Evolutionary conservation across 805 yeast species (phyloP).

Genomic region (Kodamaea neixiangensis): DNA sequence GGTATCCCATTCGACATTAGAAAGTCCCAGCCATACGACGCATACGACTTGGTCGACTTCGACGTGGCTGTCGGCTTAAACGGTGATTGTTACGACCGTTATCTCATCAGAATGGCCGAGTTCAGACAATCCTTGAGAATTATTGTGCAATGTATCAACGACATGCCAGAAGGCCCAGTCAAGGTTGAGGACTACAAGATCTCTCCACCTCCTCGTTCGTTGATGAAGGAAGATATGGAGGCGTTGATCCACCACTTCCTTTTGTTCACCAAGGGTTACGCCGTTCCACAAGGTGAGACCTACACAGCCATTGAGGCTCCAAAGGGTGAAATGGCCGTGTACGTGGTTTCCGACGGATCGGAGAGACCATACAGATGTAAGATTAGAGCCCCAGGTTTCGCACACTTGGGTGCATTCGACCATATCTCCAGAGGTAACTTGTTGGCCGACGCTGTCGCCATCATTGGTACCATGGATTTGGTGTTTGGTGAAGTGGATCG

Average conservation of each 20-base stretch:
- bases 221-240: constrained; percentile 93
- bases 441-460: constrained; percentile 90
- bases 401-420: constrained; percentile 87
- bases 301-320: constrained; percentile 93
- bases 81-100: constrained; percentile 92
- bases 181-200: constrained; percentile 89
- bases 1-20: constrained; percentile 87
- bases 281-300: constrained; percentile 89
- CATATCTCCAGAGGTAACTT: constrained; percentile 83
- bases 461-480: constrained; percentile 93
- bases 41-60: constrained; percentile 82
- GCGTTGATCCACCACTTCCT: constrained; percentile 87
- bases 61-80: constrained; percentile 84
- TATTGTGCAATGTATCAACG: constrained; percentile 85
- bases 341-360: constrained; percentile 82
- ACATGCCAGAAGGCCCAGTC: constrained; percentile 90
- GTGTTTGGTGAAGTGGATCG: constrained; percentile 96
- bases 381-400: constrained; percentile 93
- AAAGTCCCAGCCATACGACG: constrained; percentile 87
- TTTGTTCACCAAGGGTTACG: constrained; percentile 83
- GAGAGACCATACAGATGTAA: constrained; percentile 92
- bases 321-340: constrained; percentile 93
- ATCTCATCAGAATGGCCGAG: constrained; percentile 86
- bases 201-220: constrained; percentile 74
- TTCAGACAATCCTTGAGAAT: constrained; percentile 89